Evolutionary conservation across 352 stramenopile genomes (phyloP).

Genomic region (Ochromonadaceae sp.): DNA sequence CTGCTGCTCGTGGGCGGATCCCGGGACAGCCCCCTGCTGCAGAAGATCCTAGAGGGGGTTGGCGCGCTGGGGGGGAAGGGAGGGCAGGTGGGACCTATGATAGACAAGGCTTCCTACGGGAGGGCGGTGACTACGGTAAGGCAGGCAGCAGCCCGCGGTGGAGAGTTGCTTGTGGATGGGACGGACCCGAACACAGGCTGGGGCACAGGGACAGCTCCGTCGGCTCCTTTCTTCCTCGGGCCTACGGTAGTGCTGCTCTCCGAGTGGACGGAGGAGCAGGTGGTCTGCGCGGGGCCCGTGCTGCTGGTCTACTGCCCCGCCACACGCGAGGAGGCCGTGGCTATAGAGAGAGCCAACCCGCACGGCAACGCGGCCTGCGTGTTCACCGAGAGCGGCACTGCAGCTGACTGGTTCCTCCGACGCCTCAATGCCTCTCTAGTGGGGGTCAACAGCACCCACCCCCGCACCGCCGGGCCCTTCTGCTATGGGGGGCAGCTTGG

Average conservation of each 20-base stretch:
- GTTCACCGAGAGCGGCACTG: conserved; percentile 87
- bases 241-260: conserved; percentile 82
- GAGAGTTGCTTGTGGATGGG: conserved; percentile 56
- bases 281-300: conserved; percentile 96
- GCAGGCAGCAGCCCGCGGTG: conserved; percentile 59
- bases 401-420: no score
- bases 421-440: no score
- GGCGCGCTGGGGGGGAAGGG: conserved; percentile 62
- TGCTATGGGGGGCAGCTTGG: no score
- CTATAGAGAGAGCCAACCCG: conserved; percentile 85
- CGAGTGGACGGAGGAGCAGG: conserved; percentile 74
- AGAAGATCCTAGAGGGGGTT: conserved; percentile 57
- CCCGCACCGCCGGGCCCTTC: no score
- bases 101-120: conserved; percentile 64
- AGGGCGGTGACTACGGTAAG: no score
- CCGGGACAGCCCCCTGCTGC: conserved; percentile 18
- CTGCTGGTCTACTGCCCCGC: conserved; percentile 58
- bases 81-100: conserved; percentile 83
- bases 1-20: conserved; percentile 70
- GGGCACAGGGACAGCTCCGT: no score
- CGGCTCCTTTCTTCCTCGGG: conserved; percentile 89
- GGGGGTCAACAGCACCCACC: no score
- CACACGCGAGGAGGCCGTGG: conserved; percentile 78
- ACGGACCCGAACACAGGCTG: no score
- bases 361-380: conserved; percentile 92